Conservation (phyloP, 768 basidiomycete genomes). For the Thelephora ganbajun region DNA sequence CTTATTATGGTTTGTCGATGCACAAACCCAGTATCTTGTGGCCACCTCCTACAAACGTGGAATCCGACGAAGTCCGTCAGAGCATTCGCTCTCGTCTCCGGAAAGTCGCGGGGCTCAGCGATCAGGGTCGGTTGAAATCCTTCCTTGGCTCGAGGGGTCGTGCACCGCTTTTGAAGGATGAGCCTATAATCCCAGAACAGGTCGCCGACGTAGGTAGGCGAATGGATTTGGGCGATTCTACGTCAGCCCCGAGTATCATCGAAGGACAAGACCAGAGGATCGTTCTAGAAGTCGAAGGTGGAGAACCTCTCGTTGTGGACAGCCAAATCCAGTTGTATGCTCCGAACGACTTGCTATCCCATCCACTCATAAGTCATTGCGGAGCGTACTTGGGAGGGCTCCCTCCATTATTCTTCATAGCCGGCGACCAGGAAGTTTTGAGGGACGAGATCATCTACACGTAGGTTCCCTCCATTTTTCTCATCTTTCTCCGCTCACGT, state of each 20-base stretch:
- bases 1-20: conserved; percentile 57
- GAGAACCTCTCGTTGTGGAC: conserved; percentile 38
- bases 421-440: conserved; percentile 82
- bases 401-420: conserved; percentile 75
- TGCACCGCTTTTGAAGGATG: not conserved
- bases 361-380: conserved; percentile 76
- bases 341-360: conserved; percentile 59
- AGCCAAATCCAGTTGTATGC: conserved; percentile 81
- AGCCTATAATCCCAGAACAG: not conserved
- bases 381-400: conserved; percentile 80
- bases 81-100: conserved; percentile 46
- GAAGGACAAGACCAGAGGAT: conserved; percentile 29
- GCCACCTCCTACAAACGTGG: conserved; percentile 63
- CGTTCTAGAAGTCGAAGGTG: conserved; percentile 27
- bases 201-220: too few species aligned
- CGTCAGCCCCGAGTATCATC: too few species aligned
- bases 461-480: conserved; percentile 26
- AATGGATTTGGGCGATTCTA: not conserved
- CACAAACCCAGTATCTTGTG: conserved; percentile 69
- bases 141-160: not conserved
- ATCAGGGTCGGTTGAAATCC: not conserved
- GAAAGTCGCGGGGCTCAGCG: conserved; percentile 28
- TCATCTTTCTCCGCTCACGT: not conserved
- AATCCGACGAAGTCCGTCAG: conserved; percentile 41
- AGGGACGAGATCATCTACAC: conserved; percentile 85